A percentile compares a stretch with the other conserved stretches of the same genome.
These are phyloP conservation scores for Adansonia gregorii DNA, from an alignment of 441 rosid species.

Conservation along the genomic window DNA sequence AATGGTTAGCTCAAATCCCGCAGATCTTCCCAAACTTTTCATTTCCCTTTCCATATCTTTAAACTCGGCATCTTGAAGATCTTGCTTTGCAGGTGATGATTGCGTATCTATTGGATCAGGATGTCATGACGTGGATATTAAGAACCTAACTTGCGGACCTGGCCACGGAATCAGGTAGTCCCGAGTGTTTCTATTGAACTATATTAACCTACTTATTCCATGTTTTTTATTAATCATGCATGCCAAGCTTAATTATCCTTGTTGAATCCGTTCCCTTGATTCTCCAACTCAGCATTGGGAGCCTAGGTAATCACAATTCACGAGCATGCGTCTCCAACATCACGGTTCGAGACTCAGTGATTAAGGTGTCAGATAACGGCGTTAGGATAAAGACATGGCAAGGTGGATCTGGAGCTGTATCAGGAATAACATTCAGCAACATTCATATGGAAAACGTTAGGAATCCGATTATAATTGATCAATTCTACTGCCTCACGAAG, in stretches of 20 bases:
- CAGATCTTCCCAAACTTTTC: neutral
- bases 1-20: conserved; percentile 44
- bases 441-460: conserved; percentile 72
- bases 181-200: neutral
- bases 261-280: neutral
- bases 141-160: conserved; percentile 82
- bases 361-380: conserved; percentile 68
- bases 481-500: conserved; percentile 68
- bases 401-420: conserved; percentile 80
- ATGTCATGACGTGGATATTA: conserved; percentile 69
- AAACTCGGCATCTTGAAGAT: neutral
- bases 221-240: neutral
- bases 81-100: conserved; percentile 50
- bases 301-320: conserved; percentile 81
- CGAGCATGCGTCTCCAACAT: conserved; percentile 83
- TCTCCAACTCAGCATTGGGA: conserved; percentile 66
- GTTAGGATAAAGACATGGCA: conserved; percentile 93
- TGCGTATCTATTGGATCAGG: conserved; percentile 77
- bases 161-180: conserved; percentile 85
- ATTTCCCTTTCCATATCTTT: neutral
- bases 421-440: conserved; percentile 67
- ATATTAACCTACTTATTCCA: neutral
- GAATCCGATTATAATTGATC: conserved; percentile 83
- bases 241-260: neutral
- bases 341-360: conserved; percentile 66